Evolutionary conservation across 1,284 basidiomycete genomes (phyloP), one percentile per base, ranked within the genome.

Genomic region (Apiotrichum montevideense): DNA sequence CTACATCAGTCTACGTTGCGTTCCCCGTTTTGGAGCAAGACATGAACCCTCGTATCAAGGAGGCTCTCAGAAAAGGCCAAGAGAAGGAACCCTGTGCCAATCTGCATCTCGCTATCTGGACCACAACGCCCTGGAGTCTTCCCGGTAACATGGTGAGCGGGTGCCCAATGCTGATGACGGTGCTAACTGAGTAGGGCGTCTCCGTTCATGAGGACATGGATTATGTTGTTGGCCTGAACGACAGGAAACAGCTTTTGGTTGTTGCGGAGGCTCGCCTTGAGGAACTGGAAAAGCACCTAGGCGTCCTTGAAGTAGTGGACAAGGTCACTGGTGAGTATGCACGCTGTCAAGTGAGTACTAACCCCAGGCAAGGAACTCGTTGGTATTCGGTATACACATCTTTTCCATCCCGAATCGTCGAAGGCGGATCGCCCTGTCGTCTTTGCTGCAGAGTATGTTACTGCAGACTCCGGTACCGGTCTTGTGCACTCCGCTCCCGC

Each of bases 61-160:
- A 58, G 6, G 65, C 61, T 1, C 65, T 71, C 53, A 43, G 57
- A 33, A 56, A 55, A 29, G 55, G 55, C 14, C 46, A 39, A 5
- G 45, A 48, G 46, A 33, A 58, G 32, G 35, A 45, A 13, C 40
- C 52, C 5, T 40, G 39, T 21, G 46, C 57, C 41, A 45, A 58
- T 14, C 73, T 87, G 3, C 80, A 82, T 15, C 66, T 95, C 9
- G 79, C 93, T 35, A 87, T 97, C n/a, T 99, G 96, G 96, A 98
- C 95, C 1, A 99, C 96, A 0, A 98, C 95, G 0, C 91, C 96
- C 0, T 99, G 95, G 95, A 97, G 91, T 6, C 78, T 98, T 47
- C 90, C 90, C 1, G 90, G 91, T 1, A 98, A 99, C 70, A 92
- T 95, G 87, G 91, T 90, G 65, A 46, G 81, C 46, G 10, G 7